Evolutionary conservation across 179 eudicot species (phyloP).

Genomic region (Monotropa hypopitys): DNA sequence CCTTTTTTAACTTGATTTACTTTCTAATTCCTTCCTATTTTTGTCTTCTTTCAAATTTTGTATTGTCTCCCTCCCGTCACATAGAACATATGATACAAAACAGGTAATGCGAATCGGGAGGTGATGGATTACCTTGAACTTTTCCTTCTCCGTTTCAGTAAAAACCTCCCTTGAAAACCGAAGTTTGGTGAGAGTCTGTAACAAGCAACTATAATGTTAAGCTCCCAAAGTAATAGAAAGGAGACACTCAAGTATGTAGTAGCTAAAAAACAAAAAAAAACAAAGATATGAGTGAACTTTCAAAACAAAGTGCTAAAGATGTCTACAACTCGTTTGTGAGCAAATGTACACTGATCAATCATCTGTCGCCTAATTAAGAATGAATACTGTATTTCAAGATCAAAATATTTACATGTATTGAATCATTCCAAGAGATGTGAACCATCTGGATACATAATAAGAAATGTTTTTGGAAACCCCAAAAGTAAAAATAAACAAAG

Average conservation of each 20-base stretch:
- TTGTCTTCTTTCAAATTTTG: neutral
- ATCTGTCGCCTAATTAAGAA: neutral
- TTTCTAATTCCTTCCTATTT: neutral
- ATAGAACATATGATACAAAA: neutral
- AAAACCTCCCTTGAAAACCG: conserved; percentile 71
- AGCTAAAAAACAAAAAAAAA: neutral
- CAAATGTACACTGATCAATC: neutral
- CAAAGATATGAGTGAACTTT: neutral
- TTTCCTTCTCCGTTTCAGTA: conserved; percentile 47
- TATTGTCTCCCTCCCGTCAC: neutral
- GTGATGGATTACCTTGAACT: conserved; percentile 44
- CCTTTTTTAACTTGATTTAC: neutral
- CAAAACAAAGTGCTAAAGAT: neutral
- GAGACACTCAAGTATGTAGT: neutral
- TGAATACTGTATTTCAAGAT: neutral
- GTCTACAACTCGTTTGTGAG: neutral
- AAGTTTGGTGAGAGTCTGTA: conserved; percentile 83
- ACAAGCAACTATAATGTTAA: conserved; percentile 10
- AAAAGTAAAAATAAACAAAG: neutral
- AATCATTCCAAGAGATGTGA: neutral
- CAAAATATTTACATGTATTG: neutral
- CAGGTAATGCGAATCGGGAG: neutral
- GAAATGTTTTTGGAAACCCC: neutral
- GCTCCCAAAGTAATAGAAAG: conserved; percentile 1
- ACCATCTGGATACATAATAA: neutral